Conservation (phyloP, 139 green algal species). For the Yamagishiella unicocca region DNA sequence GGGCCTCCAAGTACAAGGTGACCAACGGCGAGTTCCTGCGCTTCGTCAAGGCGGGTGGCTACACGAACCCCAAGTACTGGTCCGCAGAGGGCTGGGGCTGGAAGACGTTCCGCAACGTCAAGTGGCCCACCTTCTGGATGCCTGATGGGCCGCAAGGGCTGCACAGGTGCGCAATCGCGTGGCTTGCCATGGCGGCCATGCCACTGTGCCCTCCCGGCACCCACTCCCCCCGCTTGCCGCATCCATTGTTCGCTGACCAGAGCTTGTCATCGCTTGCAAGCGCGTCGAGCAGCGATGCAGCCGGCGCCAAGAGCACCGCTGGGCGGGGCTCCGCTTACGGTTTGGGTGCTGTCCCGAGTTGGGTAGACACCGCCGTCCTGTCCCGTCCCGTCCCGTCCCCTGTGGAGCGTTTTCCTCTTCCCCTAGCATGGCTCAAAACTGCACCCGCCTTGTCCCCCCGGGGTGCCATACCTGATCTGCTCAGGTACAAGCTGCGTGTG, state of each 20-base stretch:
- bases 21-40: slow-evolving; percentile 85
- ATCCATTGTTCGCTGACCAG: too few relatives aligned
- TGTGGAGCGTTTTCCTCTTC: not conserved
- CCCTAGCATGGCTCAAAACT: too few relatives aligned
- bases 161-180: slow-evolving; percentile 61
- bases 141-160: slow-evolving; percentile 71
- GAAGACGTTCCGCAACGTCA: slow-evolving; percentile 86
- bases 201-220: too few relatives aligned
- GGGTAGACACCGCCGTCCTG: not conserved
- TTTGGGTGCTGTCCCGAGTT: too few relatives aligned
- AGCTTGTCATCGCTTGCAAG: too few relatives aligned
- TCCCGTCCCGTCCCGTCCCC: not conserved
- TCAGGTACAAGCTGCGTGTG: slow-evolving; percentile 79
- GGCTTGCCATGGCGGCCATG: too few relatives aligned
- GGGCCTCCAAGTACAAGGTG: slow-evolving; percentile 59
- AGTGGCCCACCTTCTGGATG: slow-evolving; percentile 90
- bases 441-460: too few relatives aligned
- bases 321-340: too few relatives aligned
- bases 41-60: slow-evolving; percentile 80
- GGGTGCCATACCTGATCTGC: too few relatives aligned
- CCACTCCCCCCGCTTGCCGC: too few relatives aligned
- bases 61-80: slow-evolving; percentile 75
- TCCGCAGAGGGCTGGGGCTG: slow-evolving; percentile 82
- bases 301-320: too few relatives aligned
- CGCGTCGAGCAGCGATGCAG: too few relatives aligned